phyloP scores from a whole-genome alignment of 2,329 filamentous ascomycete species.

The Verticillium dahliae region DNA sequence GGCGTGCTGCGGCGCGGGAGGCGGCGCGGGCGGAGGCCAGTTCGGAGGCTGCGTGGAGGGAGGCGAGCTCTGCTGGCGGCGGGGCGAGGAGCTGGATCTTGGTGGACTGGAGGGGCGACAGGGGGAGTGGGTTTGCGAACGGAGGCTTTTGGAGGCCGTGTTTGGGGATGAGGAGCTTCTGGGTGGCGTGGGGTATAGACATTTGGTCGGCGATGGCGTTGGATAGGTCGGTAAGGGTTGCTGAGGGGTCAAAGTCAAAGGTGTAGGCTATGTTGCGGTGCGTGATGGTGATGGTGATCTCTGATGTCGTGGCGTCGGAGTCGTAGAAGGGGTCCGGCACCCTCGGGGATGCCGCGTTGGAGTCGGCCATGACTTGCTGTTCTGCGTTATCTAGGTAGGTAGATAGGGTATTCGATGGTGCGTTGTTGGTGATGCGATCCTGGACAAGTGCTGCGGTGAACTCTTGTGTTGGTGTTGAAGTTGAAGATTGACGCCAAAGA shows the following conservation, averaged over 20 bases:
- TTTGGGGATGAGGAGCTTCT: slow-evolving; percentile 64
- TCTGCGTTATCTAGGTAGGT: no score
- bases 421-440: no score
- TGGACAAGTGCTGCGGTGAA: no score
- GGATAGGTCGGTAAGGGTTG: slow-evolving; percentile 53
- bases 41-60: slow-evolving; percentile 42
- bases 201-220: slow-evolving; percentile 47
- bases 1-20: slow-evolving; percentile 24
- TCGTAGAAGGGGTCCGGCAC: not conserved
- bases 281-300: slow-evolving; percentile 36
- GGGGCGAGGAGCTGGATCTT: slow-evolving; percentile 62
- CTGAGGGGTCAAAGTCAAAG: slow-evolving; percentile 34
- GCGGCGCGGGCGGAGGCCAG: slow-evolving; percentile 41
- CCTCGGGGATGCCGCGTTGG: slow-evolving; percentile 3
- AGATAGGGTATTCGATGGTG: no score
- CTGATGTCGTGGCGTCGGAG: slow-evolving; percentile 7
- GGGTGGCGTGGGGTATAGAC: slow-evolving; percentile 54
- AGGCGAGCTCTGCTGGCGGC: slow-evolving; percentile 51
- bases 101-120: slow-evolving; percentile 43
- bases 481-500: not conserved
- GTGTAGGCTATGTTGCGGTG: slow-evolving; percentile 39
- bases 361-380: slow-evolving; percentile 5
- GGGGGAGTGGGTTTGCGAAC: slow-evolving; percentile 51
- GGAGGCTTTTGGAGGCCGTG: slow-evolving; percentile 58
- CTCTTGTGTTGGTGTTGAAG: no score